phyloP scores from a whole-genome alignment of 768 basidiomycete genomes.

The Boletus eberwhitei region DNA sequence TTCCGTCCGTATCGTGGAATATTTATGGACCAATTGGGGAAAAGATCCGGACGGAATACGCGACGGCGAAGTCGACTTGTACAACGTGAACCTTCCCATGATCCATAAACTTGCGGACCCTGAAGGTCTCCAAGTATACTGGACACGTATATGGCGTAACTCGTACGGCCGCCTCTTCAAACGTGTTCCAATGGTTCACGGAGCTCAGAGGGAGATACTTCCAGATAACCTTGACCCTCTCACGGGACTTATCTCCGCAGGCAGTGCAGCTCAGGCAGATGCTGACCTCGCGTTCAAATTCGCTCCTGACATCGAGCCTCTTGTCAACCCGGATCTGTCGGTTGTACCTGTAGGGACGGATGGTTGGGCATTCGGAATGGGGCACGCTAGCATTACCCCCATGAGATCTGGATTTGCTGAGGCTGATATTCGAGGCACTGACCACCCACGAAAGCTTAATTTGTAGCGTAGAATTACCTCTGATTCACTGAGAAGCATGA shows the following conservation, averaged over 20 bases:
- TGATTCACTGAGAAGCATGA: background rate
- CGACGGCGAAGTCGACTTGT: constrained; percentile 71
- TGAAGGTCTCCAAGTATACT: constrained; percentile 63
- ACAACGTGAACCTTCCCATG: constrained; percentile 86
- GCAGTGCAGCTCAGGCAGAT: constrained; percentile 15
- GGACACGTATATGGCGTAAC: constrained; percentile 86
- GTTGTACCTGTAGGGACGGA: constrained; percentile 76
- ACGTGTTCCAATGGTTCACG: constrained; percentile 28
- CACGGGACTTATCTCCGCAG: background rate
- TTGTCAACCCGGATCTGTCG: constrained; percentile 59
- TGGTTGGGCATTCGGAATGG: constrained; percentile 72
- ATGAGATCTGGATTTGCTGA: constrained; percentile 74
- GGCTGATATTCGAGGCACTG: constrained; percentile 9
- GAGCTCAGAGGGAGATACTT: constrained; percentile 24
- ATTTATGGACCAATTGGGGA: constrained; percentile 88
- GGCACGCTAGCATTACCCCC: constrained; percentile 75
- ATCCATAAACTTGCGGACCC: constrained; percentile 59
- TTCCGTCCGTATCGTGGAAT: constrained; percentile 59
- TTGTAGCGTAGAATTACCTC: constrained; percentile 44
- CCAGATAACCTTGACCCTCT: constrained; percentile 46
- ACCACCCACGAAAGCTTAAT: constrained; percentile 12
- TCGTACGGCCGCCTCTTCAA: constrained; percentile 81
- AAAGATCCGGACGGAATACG: constrained; percentile 55
- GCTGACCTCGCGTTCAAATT: constrained; percentile 67
- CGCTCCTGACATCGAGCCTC: constrained; percentile 63